Base-by-base conservation (phyloP, 1,139 yeast species). In the Hemisphaericaspora xylanilytica region DNA sequence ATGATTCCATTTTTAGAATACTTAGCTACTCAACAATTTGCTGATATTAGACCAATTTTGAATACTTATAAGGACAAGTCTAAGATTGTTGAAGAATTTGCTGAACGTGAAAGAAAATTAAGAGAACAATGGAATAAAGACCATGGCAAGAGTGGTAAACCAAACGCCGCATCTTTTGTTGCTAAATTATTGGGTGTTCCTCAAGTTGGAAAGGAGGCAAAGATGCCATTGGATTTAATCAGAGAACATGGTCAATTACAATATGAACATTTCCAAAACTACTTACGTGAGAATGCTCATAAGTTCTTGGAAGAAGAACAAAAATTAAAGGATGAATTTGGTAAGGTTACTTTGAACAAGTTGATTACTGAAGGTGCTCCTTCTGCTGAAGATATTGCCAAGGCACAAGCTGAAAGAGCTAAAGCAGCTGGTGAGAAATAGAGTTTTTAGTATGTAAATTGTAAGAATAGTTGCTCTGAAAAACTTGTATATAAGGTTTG, bases 201-300 rank as follows among this genome's bases (percentile, higher is more conserved):
- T 40, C 65, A 71, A 39, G 63, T 70, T 32, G 72, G 71, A 44
- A 70, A 68, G 42, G 80, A 78, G 50, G 84, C 85, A 42, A 86
- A 87, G 67, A 86, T 89, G 85, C 96, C 96, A 32, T 77, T 89
- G 58, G 98, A 92, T 63, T 65, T 81, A 43, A 83, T 89, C 49
- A 85, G 97, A 58, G 95, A 89, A 59, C 94, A 87, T 58, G 97
- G 96, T 51, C 96, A 88, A 63, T 79, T 79, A 70, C 90, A 88
- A 59, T 92, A 88, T 63, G 81, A 83, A 56, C 81, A 82, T 51
- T 86, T 88, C 78, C 84, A 83, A 65, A 81, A 80, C 61, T 80
- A 85, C 59, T 78, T 92, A 54, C 79, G 82, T 54, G 97, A 89
- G 64, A 87, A 92, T 64, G 95, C 95, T 48, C 89, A 83, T 47